A percentile compares a stretch with the other conserved stretches of the same genome.
Evolutionary conservation across 2,329 filamentous ascomycete genomes (phyloP).

Genomic region (Fusarium acutatum): DNA sequence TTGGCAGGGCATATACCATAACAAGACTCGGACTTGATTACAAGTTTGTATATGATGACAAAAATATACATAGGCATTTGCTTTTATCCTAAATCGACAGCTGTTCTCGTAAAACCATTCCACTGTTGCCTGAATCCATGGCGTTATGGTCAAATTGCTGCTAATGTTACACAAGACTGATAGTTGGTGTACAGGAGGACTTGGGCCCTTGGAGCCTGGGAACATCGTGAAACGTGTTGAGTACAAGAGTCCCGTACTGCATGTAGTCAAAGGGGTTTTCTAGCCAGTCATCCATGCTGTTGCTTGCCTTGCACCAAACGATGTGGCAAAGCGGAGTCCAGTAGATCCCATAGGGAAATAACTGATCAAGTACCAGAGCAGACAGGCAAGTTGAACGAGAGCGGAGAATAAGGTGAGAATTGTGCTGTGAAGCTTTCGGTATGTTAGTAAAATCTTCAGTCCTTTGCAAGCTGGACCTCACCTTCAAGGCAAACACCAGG

Average conservation of each 20-base stretch:
- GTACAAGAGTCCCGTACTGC: not conserved
- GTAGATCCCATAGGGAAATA: constrained; percentile 98
- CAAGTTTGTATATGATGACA: not conserved
- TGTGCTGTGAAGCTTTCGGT: constrained; percentile 77
- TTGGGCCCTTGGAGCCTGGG: not conserved
- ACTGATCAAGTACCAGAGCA: constrained; percentile 93
- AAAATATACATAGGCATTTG: not conserved
- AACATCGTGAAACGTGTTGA: not conserved
- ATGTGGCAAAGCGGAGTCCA: constrained; percentile 84
- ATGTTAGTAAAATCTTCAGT: constrained; percentile 13
- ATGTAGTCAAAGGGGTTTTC: not conserved
- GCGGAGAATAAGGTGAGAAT: constrained; percentile 86
- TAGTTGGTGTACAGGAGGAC: constrained; percentile 2
- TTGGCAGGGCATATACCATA: not conserved
- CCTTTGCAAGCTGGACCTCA: constrained; percentile 62
- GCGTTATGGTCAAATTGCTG: not conserved
- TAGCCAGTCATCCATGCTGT: constrained; percentile 87
- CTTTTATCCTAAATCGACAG: not conserved
- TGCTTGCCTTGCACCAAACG: constrained; percentile 84
- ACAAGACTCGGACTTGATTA: not conserved
- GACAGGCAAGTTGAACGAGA: constrained; percentile 81
- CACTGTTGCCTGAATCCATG: not conserved
- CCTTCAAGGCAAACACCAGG: constrained; percentile 89
- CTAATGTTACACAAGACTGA: constrained; percentile 11
- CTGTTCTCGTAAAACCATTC: not conserved